A percentile compares a stretch with the other conserved stretches of the same genome.
These are phyloP conservation scores for Polytrichum formosum DNA, from an alignment of 225 moss, liverwort and hornwort genomes.

Conservation along the genomic window DNA sequence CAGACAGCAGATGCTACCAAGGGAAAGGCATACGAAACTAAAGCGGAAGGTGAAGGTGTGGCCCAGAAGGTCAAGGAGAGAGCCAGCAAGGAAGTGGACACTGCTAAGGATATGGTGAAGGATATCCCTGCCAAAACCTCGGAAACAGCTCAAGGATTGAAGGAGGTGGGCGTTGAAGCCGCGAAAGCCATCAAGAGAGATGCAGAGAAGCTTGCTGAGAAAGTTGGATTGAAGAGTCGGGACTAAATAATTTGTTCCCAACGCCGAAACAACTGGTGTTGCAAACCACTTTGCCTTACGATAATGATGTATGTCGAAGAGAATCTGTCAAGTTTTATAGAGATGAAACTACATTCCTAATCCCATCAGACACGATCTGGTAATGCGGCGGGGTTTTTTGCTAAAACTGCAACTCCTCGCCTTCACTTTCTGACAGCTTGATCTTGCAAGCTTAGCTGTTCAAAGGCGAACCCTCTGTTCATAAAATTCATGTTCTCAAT, in stretches of 20 bases:
- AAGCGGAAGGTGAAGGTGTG: slow-evolving; percentile 23
- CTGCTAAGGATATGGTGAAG: slow-evolving; percentile 34
- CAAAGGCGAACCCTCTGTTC: too few relatives aligned
- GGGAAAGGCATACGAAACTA: slow-evolving; percentile 23
- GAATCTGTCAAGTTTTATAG: not conserved
- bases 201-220: slow-evolving; percentile 48
- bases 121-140: slow-evolving; percentile 34
- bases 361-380: slow-evolving; percentile 9
- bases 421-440: not conserved
- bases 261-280: not conserved
- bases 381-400: slow-evolving; percentile 7
- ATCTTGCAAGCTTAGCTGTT: too few relatives aligned
- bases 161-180: slow-evolving; percentile 62
- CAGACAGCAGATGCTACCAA: slow-evolving; percentile 15
- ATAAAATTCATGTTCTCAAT: too few relatives aligned
- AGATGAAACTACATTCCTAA: not conserved
- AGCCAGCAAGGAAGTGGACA: slow-evolving; percentile 13
- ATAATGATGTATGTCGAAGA: not conserved
- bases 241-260: not conserved
- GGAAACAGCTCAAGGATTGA: slow-evolving; percentile 45
- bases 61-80: slow-evolving; percentile 22
- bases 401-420: slow-evolving; percentile 12
- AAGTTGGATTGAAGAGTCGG: slow-evolving; percentile 52
- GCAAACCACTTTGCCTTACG: not conserved
- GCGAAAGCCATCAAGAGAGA: slow-evolving; percentile 60